Evolutionary conservation across 345 rosid genomes (phyloP).

Genomic region (Eucalyptus lansdowneana): DNA sequence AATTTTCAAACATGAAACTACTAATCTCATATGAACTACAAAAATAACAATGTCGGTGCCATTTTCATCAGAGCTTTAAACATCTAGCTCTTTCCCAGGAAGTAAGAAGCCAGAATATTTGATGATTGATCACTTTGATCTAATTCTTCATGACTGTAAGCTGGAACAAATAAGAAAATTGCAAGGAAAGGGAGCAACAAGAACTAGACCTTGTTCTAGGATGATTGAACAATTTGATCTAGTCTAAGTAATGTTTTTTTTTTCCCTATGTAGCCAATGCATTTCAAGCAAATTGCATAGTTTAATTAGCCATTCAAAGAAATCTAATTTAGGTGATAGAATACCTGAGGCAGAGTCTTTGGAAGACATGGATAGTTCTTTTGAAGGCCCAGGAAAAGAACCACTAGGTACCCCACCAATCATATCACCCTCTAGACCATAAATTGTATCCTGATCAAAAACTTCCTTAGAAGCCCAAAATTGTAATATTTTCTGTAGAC

Average conservation of each 20-base stretch:
- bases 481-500: constrained; percentile 82
- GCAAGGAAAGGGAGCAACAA: background rate
- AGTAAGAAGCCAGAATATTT: background rate
- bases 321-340: background rate
- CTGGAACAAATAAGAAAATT: background rate
- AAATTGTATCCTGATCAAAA: constrained; percentile 75
- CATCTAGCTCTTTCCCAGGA: background rate
- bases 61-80: background rate
- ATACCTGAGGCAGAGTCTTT: constrained; percentile 30
- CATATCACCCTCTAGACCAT: constrained; percentile 82
- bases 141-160: background rate
- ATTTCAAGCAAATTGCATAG: background rate
- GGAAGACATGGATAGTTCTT: constrained; percentile 28
- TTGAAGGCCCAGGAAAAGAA: constrained; percentile 44
- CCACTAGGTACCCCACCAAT: constrained; percentile 43
- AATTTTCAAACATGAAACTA: background rate
- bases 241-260: background rate
- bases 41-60: background rate
- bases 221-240: background rate
- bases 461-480: constrained; percentile 98
- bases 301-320: background rate
- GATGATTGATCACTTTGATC: background rate
- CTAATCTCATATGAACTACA: background rate
- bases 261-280: background rate
- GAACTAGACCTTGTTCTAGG: background rate